phyloP scores from a whole-genome alignment of 2,329 filamentous ascomycete genomes.

The Fusarium marasasianum region DNA sequence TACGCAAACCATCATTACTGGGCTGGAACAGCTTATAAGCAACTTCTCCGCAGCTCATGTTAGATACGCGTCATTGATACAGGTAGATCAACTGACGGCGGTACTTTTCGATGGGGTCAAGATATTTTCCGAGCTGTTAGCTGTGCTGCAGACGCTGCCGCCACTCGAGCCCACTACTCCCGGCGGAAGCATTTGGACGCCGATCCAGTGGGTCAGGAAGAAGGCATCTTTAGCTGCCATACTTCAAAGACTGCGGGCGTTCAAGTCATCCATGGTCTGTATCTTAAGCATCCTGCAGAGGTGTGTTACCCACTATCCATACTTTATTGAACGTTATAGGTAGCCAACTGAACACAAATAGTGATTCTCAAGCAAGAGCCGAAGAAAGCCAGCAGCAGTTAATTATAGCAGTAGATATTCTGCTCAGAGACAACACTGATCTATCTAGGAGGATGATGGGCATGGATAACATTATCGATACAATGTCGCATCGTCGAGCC shows the following conservation, averaged over 20 bases:
- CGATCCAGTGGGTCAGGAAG: not conserved
- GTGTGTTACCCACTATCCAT: fast-evolving
- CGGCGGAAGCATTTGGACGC: not conserved
- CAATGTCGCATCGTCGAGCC: not conserved
- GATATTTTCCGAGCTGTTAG: not conserved
- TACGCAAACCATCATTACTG: fast-evolving
- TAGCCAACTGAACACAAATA: fast-evolving
- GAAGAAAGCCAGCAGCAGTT: not conserved
- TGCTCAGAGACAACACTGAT: not conserved
- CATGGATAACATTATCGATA: fast-evolving
- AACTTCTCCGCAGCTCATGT: not conserved
- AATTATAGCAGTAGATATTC: fast-evolving
- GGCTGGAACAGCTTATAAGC: not conserved
- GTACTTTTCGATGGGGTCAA: not conserved
- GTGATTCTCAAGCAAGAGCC: not conserved
- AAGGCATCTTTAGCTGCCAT: fast-evolving
- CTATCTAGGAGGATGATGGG: not conserved
- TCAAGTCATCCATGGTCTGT: not conserved
- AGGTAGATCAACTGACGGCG: fast-evolving
- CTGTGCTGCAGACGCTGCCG: not conserved
- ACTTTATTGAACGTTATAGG: fast-evolving
- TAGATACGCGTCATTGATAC: not conserved
- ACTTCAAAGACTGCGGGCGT: fast-evolving
- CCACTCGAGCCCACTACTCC: not conserved
- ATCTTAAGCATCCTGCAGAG: not conserved